Conservation (phyloP, 352 stramenopile species). For the Plasmopara viticola region DNA sequence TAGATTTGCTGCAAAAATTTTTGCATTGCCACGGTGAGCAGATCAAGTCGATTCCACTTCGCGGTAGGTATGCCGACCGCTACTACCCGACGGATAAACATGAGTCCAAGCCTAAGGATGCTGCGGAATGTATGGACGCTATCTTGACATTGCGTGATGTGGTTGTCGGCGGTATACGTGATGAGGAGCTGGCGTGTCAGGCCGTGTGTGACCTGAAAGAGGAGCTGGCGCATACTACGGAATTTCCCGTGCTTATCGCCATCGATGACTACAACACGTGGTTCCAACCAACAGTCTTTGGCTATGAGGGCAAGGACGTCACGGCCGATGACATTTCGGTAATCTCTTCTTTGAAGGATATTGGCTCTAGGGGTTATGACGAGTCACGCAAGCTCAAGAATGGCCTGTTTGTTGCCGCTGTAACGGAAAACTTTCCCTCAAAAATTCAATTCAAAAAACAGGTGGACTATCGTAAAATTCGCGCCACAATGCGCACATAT, state of each 20-base stretch:
- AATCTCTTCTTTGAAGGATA: conserved; percentile 66
- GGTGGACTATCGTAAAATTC: conserved; percentile 72
- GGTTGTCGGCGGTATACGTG: conserved; percentile 69
- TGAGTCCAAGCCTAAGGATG: conserved; percentile 67
- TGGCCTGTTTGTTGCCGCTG: conserved; percentile 74
- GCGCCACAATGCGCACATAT: conserved; percentile 74
- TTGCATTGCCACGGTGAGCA: conserved; percentile 71
- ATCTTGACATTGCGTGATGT: conserved; percentile 71
- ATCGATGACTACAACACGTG: conserved; percentile 88
- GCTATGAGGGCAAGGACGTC: conserved; percentile 77
- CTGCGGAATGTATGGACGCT: conserved; percentile 40
- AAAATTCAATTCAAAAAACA: conserved; percentile 75
- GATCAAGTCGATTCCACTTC: conserved; percentile 50
- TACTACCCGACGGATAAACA: conserved; percentile 73
- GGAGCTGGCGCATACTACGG: conserved; percentile 70
- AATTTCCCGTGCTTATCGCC: conserved; percentile 82
- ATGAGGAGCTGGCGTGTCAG: conserved; percentile 76
- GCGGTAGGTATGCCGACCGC: conserved; percentile 64
- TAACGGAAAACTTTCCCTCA: conserved; percentile 79
- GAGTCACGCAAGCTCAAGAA: conserved; percentile 63
- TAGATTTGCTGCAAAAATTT: conserved; percentile 76
- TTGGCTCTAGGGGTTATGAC: conserved; percentile 56
- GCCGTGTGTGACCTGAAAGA: conserved; percentile 74
- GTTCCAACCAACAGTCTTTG: conserved; percentile 83
- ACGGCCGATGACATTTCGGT: conserved; percentile 72